Base-by-base conservation (phyloP, 2,329 filamentous ascomycete genomes). In the Pseudogymnoascus sp. region DNA sequence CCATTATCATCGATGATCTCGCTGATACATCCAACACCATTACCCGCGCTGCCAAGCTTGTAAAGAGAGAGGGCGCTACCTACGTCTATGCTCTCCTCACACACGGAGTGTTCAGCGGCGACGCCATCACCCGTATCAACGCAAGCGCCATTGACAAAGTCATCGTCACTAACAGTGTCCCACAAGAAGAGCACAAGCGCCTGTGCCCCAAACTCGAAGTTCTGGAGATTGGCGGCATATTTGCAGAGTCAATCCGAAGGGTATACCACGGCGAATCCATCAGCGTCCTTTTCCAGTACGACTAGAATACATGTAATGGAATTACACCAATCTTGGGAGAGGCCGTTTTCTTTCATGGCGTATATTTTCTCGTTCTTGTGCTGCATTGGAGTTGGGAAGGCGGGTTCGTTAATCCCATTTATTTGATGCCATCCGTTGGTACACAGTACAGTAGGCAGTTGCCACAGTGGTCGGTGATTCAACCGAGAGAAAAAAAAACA, bases 211-310 rank as follows among this genome's bases (percentile, higher is more conserved):
- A 97, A 77, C 78, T 99, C 58, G 91, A 96, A 72, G 88, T 96
- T 57, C 77, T 99, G 63, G 92, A 97, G 70, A 85, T 97, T 62
- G 90, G 90, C 59, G 86, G 89, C 66, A 86, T 96, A 61, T 96
- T 97, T 72, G 92, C 90, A 62, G 92, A 97, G 80, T 90, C 94
- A 57, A 96, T 97, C 67, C 88, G 94, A 64, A 85, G 94, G 64
- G 92, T 97, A 61, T 94, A 99, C 75, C 92, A 97, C 73, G 94
- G 94, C 69, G 94, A 99, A 77, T 96, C 90, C 70, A 96, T 99
- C 75, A 96, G 91, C 72, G 90, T 94, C 63, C 81, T 99, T 58
- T 99, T 99, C 75, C 87, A 91, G 71, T 88, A 90, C 74, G 87
- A 90, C 71, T 91, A 69, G 55, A 38, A 37, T 72, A 52, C 45